Percentiles rank a stretch among this genome's conserved stretches.
These are phyloP conservation scores for Diaporthe eres DNA, from an alignment of 2,329 filamentous ascomycete species.

Conservation along the genomic window DNA sequence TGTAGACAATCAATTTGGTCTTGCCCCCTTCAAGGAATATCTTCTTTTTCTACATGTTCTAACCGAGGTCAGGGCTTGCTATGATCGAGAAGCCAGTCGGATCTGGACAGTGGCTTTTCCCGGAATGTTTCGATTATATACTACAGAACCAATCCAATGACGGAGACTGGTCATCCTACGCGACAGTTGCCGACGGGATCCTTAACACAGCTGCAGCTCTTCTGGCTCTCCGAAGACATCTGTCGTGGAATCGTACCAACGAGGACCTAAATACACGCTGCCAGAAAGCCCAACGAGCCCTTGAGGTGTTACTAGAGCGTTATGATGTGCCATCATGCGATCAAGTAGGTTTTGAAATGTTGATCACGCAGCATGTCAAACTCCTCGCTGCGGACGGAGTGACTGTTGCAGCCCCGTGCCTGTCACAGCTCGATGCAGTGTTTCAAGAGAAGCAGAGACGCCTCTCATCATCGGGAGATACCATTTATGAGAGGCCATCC, in stretches of 20 bases:
- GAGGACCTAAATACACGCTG: background rate
- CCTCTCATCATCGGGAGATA: background rate
- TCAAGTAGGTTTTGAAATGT: conserved; percentile 9
- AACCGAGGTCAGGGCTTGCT: background rate
- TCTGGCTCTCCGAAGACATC: background rate
- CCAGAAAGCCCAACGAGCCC: background rate
- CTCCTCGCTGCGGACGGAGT: background rate
- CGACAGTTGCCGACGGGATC: background rate
- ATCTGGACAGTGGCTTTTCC: background rate
- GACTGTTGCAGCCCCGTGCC: background rate
- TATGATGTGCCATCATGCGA: background rate
- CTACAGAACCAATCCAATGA: background rate
- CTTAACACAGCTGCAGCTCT: background rate
- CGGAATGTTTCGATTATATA: background rate
- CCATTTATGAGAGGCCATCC: background rate
- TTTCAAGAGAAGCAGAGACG: background rate
- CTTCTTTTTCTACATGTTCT: background rate
- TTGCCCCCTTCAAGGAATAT: background rate
- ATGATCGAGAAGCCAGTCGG: background rate
- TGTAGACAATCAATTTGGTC: background rate
- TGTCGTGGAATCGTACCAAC: background rate
- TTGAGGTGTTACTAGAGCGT: background rate
- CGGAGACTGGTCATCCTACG: background rate
- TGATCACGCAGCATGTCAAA: background rate
- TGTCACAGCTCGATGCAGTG: background rate